Conservation (phyloP, 768 basidiomycete genomes). For the Tephrocybe sp. region DNA sequence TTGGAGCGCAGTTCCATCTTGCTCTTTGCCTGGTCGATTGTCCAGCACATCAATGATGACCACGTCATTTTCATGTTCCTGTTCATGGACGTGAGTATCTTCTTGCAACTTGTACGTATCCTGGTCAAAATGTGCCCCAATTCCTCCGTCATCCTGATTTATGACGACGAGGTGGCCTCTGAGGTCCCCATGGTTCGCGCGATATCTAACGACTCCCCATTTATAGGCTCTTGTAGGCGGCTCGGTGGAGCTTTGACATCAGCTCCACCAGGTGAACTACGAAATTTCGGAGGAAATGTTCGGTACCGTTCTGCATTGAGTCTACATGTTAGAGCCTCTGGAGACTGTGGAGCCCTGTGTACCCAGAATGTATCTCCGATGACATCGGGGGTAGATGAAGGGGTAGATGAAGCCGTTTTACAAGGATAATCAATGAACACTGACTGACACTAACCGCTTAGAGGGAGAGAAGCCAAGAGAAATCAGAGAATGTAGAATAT, state of each 20-base stretch:
- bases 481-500: too few species aligned
- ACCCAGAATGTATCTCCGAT: too few species aligned
- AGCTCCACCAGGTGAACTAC: conserved; percentile 16
- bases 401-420: too few species aligned
- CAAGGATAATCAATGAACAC: too few species aligned
- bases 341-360: too few species aligned
- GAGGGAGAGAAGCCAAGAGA: too few species aligned
- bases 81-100: conserved; percentile 47
- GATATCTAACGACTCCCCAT: too few species aligned
- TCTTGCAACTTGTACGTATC: conserved; percentile 49
- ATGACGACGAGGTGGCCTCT: conserved; percentile 66
- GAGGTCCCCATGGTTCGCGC: conserved; percentile 27
- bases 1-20: conserved; percentile 41
- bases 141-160: conserved; percentile 68
- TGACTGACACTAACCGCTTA: too few species aligned
- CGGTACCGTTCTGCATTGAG: too few species aligned
- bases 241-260: conserved; percentile 2
- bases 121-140: conserved; percentile 67
- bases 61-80: conserved; percentile 54
- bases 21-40: conserved; percentile 31
- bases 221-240: conserved; percentile 2
- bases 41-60: conserved; percentile 71
- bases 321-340: too few species aligned
- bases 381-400: too few species aligned
- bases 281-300: conserved; percentile 37